phyloP scores from a whole-genome alignment of 2,329 filamentous ascomycete genomes.

The Fusarium scirpi region DNA sequence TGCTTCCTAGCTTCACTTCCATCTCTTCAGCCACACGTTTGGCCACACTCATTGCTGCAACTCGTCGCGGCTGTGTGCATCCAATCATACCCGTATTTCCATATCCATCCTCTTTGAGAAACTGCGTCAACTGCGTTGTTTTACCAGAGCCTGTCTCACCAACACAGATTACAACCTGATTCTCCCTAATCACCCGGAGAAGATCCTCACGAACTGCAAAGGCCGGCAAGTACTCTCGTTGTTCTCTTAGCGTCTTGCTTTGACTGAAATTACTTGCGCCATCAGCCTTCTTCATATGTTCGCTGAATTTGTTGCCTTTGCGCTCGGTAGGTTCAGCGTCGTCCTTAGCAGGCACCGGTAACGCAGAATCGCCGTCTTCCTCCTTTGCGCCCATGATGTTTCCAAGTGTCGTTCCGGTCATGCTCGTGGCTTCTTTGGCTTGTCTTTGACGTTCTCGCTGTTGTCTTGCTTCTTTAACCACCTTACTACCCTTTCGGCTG shows the following conservation, averaged over 20 bases:
- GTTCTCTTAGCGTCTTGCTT: conserved; percentile 89
- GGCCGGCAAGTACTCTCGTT: conserved; percentile 91
- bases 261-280: conserved; percentile 92
- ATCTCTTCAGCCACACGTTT: conserved; percentile 99
- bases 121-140: conserved; percentile 97
- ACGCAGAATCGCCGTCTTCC: conserved; percentile 89
- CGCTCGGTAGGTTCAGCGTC: conserved; percentile 65
- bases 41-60: conserved; percentile 98
- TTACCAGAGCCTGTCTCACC: conserved; percentile 98
- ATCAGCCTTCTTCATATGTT: conserved; percentile 88
- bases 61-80: conserved; percentile 94
- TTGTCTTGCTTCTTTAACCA: conserved; percentile 90
- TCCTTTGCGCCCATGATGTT: conserved; percentile 97
- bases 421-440: conserved; percentile 92
- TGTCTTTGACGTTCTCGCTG: conserved; percentile 94
- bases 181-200: conserved; percentile 90
- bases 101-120: conserved; percentile 95
- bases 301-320: conserved; percentile 80
- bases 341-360: conserved; percentile 79
- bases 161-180: conserved; percentile 96
- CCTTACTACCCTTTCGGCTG: conserved; percentile 91
- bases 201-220: conserved; percentile 97
- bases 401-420: conserved; percentile 90
- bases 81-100: conserved; percentile 89
- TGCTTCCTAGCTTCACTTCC: conserved; percentile 88